phyloP scores from a whole-genome alignment of 345 rosid genomes.

The Euphorbia pulcherrima region DNA sequence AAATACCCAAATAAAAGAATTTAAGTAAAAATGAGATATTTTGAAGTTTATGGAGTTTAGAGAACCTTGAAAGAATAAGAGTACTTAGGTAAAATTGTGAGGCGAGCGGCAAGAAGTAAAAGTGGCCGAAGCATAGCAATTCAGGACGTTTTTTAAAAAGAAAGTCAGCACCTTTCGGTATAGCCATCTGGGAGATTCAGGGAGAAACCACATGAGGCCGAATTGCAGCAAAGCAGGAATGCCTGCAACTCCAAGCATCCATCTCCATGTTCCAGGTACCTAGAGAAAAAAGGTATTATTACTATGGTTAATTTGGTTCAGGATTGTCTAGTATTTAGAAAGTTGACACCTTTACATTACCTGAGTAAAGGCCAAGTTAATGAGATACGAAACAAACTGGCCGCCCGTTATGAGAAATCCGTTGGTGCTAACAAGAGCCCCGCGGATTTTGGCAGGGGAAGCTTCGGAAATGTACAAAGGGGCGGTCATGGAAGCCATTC shows the following conservation, averaged over 20 bases:
- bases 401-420: constrained; percentile 86
- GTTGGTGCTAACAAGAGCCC: constrained; percentile 84
- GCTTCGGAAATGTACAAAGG: constrained; percentile 92
- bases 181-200: constrained; percentile 92
- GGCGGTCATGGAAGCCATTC: constrained; percentile 92
- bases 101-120: no score
- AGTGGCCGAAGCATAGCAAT: no score
- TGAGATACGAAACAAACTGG: constrained; percentile 79
- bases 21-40: no score
- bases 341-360: constrained; percentile 23
- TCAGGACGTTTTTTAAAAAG: background rate
- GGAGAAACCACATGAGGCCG: constrained; percentile 62
- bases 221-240: constrained; percentile 80
- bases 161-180: constrained; percentile 58
- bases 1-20: no score
- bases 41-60: no score
- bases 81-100: no score
- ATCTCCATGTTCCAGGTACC: constrained; percentile 83
- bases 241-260: constrained; percentile 95
- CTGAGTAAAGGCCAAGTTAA: constrained; percentile 73
- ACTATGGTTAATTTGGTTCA: background rate
- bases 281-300: constrained; percentile 13
- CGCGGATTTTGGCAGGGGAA: constrained; percentile 80
- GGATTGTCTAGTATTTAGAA: background rate
- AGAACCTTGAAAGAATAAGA: no score